Conservation (phyloP, 2,329 filamentous ascomycete genomes). For the Colletotrichum somersetense region DNA sequence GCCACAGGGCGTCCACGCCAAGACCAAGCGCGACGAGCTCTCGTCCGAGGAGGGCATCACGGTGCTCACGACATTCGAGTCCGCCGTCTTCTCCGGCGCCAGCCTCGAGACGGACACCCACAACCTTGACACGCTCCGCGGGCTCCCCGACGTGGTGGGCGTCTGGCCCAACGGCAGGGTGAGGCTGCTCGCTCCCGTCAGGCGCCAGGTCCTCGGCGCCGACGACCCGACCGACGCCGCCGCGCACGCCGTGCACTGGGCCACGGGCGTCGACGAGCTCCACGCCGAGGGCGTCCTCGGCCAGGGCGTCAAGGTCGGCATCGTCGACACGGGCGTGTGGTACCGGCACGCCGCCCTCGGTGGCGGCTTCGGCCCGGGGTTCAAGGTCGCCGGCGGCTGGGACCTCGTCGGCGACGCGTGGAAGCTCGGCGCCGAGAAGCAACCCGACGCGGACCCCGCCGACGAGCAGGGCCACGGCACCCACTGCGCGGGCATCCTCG, state of each 20-base stretch:
- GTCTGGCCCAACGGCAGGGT: constrained; percentile 34
- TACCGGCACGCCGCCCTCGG: constrained; percentile 51
- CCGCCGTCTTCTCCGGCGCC: constrained; percentile 38
- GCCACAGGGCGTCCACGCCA: constrained; percentile 6
- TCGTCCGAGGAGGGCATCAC: constrained; percentile 22
- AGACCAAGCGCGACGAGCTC: constrained; percentile 29
- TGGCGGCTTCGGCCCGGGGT: constrained; percentile 61
- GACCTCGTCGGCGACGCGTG: constrained; percentile 58
- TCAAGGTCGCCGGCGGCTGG: constrained; percentile 57
- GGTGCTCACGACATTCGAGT: constrained; percentile 35
- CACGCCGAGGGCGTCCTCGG: constrained; percentile 42
- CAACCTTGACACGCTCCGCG: constrained; percentile 33
- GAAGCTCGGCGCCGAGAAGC: constrained; percentile 46
- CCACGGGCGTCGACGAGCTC: constrained; percentile 42
- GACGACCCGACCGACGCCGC: not conserved
- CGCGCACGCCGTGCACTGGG: constrained; percentile 37
- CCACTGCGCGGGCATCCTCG: constrained; percentile 51
- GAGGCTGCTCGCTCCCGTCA: constrained; percentile 31
- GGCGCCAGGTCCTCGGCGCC: constrained; percentile 11
- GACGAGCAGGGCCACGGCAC: constrained; percentile 49
- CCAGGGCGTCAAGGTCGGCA: constrained; percentile 43
- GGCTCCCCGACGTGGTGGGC: constrained; percentile 25
- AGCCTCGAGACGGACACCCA: constrained; percentile 34
- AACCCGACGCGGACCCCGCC: constrained; percentile 51
- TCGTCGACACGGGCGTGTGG: constrained; percentile 43